Base-by-base conservation (phyloP, 371 early-diverging fungal genomes). In the Batrachochytrium dendrobatidis region DNA sequence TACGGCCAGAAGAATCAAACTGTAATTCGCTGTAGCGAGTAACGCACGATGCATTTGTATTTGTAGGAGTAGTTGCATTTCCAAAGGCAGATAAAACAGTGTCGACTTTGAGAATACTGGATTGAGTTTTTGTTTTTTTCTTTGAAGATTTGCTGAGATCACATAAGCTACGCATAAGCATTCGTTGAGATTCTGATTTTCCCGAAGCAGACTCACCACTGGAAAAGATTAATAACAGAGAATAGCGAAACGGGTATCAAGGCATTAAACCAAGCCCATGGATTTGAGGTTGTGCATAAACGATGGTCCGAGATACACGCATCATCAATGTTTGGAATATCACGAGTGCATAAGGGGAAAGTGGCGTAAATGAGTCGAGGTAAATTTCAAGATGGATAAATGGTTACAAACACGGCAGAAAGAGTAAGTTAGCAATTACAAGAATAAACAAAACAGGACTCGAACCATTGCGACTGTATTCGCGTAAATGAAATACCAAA, bases 131-230 rank as follows among this genome's bases (percentile, higher is more conserved):
- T 59, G 85, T 76, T 65, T 91, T 91, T 60, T 90, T 92, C 62
- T 88, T 86, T 34, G 74, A 69, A 50, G 86, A 83, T 59, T 83
- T 83, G 59, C 83, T 80, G 25, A 91, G 69, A 26, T 83, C 85
- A 50, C 83, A 81, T 22, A 91, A 78, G 61, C 87, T 83, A 29
- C 84, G 77, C 31, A 86, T 59, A 12, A 86, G 74, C 35, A 78
- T 66, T 55, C 77, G 78, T 28, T 76, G 71, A 15, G 80, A 72
- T 65, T 90, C 89, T 0, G 90, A 83, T 70, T 94, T 95, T 52
- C 96, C 96, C 39, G 88, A 83, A 26, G 90, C 94, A n/a, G 87
- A 77, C 62, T 92, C 91, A 34, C 96, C 96, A 71, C 91, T 91
- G 76, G n/a, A 61, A 28, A 24, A 22, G 33, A 26, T 17, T n/a